Conservation (phyloP, 371 early-diverging fungal species). For the Rhizoclosmatium hyalinum region DNA sequence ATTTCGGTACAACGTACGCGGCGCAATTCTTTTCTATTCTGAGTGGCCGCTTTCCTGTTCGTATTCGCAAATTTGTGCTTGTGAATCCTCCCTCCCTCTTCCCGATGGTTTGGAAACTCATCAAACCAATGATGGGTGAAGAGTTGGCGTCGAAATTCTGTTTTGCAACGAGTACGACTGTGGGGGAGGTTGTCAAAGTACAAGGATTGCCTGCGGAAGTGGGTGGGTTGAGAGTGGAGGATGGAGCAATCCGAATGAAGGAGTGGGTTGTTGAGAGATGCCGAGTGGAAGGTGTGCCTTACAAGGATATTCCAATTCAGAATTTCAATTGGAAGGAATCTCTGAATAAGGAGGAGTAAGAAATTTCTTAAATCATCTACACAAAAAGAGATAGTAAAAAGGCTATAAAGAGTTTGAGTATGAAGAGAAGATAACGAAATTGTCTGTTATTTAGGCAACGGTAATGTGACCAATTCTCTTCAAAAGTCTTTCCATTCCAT, state of each 20-base stretch:
- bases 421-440: no score
- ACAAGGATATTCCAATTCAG: no score
- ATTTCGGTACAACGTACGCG: conserved; percentile 20
- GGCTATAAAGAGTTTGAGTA: no score
- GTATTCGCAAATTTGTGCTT: conserved; percentile 24
- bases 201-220: background rate
- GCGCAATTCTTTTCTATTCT: conserved; percentile 9
- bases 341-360: no score
- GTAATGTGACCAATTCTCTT: conserved; percentile 21
- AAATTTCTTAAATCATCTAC: no score
- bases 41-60: conserved; percentile 14
- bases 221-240: background rate
- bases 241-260: background rate
- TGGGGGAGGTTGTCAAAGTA: background rate
- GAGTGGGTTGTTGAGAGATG: background rate
- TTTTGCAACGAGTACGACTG: background rate
- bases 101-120: conserved; percentile 21
- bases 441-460: no score
- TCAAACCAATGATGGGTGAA: conserved; percentile 12
- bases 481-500: conserved; percentile 51
- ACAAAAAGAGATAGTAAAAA: no score
- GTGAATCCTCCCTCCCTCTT: conserved; percentile 20
- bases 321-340: no score
- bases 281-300: no score
- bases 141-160: conserved; percentile 14